These are phyloP conservation scores for Leishmania tarentolae DNA, from an alignment of 208 protist species.

Conservation along the genomic window DNA sequence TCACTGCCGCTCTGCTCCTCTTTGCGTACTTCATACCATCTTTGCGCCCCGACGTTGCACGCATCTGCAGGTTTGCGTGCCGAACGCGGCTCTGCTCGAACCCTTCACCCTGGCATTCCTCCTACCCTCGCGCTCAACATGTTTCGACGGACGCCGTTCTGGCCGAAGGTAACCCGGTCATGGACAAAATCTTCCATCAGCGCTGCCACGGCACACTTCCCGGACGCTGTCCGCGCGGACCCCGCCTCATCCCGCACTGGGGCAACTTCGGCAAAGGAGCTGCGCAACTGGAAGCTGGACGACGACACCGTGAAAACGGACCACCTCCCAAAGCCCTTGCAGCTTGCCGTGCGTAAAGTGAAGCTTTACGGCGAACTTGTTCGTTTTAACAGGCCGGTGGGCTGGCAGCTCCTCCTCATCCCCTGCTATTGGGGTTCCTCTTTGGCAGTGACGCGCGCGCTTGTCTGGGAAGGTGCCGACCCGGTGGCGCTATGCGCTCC, in stretches of 20 bases:
- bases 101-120: neutral
- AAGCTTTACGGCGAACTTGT: conserved; percentile 64
- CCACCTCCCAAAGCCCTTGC: conserved; percentile 48
- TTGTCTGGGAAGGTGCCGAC: conserved; percentile 89
- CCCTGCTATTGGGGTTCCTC: conserved; percentile 84
- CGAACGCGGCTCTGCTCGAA: neutral
- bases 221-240: conserved; percentile 59
- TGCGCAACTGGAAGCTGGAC: conserved; percentile 54
- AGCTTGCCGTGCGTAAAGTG: conserved; percentile 32
- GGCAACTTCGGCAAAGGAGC: conserved; percentile 65
- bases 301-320: conserved; percentile 35
- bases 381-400: conserved; percentile 70
- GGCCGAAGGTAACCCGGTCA: conserved; percentile 63
- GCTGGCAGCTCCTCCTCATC: conserved; percentile 72
- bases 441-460: conserved; percentile 76
- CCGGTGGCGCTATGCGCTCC: conserved; percentile 75
- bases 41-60: neutral
- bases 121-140: conserved; percentile 24
- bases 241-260: conserved; percentile 49
- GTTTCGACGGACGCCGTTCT: conserved; percentile 56
- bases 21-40: neutral
- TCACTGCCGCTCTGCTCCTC: neutral
- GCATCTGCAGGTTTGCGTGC: neutral
- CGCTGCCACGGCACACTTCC: conserved; percentile 72
- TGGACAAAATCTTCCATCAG: conserved; percentile 76